phyloP scores from a whole-genome alignment of 352 stramenopile genomes.

The Pythium chondricola region DNA sequence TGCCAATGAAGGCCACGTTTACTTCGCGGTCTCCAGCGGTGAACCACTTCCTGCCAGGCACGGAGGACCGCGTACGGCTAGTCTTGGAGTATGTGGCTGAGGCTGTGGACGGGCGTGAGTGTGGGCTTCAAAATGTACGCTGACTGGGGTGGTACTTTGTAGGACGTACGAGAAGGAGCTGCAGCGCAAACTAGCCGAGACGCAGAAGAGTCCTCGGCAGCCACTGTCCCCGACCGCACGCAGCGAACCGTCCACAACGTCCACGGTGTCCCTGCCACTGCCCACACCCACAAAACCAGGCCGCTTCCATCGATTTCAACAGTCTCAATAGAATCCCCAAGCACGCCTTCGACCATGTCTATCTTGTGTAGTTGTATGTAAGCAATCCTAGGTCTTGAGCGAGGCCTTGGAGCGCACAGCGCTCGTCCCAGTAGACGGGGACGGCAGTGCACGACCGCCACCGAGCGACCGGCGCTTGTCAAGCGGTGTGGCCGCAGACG shows the following conservation, averaged over 20 bases:
- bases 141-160: neutral
- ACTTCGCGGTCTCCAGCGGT: constrained; percentile 55
- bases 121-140: no score
- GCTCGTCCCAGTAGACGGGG: no score
- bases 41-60: constrained; percentile 55
- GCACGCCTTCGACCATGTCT: no score
- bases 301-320: no score
- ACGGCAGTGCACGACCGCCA: no score
- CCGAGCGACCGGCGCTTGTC: no score
- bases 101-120: neutral
- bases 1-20: constrained; percentile 57
- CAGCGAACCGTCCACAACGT: constrained; percentile 7
- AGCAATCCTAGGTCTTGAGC: no score
- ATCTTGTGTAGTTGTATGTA: no score
- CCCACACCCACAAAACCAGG: constrained; percentile 1
- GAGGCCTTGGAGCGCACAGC: no score
- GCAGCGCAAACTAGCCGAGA: constrained; percentile 2
- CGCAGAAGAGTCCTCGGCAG: neutral
- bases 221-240: neutral
- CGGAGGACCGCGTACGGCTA: constrained; percentile 52
- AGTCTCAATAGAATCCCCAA: no score
- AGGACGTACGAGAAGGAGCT: constrained; percentile 22
- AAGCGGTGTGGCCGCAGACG: neutral
- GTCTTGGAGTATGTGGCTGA: constrained; percentile 32
- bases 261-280: neutral